Evolutionary conservation across 139 green algal species (phyloP).

Genomic region (Micractinium conductrix): DNA sequence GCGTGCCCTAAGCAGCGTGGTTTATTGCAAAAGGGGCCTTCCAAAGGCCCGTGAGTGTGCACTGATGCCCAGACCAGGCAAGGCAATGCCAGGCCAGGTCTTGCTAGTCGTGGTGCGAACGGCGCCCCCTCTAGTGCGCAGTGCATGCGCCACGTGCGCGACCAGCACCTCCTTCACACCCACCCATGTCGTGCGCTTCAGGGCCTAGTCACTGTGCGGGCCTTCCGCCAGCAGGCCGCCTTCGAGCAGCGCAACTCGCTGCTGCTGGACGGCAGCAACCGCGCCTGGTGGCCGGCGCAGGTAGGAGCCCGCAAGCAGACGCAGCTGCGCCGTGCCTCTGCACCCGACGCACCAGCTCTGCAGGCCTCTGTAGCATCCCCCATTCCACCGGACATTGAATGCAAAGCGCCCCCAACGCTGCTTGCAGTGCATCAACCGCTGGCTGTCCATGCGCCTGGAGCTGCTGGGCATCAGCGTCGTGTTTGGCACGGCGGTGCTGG

Average conservation of each 20-base stretch:
- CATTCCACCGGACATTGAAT: background rate
- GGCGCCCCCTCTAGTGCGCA: too few species aligned
- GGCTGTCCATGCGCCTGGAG: slow-evolving; percentile 93
- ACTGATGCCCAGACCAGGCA: too few species aligned
- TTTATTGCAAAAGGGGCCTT: too few species aligned
- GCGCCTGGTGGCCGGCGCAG: slow-evolving; percentile 75
- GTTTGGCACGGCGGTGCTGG: slow-evolving; percentile 59
- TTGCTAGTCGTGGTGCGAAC: too few species aligned
- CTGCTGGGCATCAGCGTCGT: slow-evolving; percentile 83
- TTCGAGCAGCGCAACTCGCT: slow-evolving; percentile 56
- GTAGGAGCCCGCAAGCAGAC: background rate
- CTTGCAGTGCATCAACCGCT: slow-evolving; percentile 85
- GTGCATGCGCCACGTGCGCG: too few species aligned
- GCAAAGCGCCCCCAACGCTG: too few species aligned
- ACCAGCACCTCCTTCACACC: too few species aligned
- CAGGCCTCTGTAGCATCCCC: background rate
- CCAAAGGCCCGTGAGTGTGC: too few species aligned
- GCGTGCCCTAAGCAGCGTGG: too few species aligned
- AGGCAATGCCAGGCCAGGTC: too few species aligned
- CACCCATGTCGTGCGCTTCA: background rate
- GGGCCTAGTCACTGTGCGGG: slow-evolving; percentile 81
- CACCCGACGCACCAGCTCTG: background rate
- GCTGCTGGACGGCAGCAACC: slow-evolving; percentile 76
- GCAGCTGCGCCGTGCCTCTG: background rate
- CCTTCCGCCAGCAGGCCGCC: slow-evolving; percentile 73